These are phyloP conservation scores for Viridothelium virens DNA, from an alignment of 495 filamentous ascomycete species.

Conservation along the genomic window DNA sequence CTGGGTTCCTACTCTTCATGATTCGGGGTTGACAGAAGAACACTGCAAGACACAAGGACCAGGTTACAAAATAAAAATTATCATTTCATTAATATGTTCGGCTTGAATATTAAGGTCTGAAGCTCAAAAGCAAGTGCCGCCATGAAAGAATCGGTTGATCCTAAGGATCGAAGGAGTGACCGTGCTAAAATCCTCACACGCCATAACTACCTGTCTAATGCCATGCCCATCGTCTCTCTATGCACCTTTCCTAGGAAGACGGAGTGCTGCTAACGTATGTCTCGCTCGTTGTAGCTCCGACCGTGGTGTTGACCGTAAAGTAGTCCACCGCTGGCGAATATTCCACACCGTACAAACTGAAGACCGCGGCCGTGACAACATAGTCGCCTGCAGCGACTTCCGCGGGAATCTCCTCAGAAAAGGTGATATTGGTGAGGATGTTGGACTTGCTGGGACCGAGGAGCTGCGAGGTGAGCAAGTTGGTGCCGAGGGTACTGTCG, in stretches of 20 bases:
- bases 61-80: neutral
- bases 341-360: constrained; percentile 14
- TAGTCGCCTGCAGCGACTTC: neutral
- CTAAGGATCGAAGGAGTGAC: neutral
- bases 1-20: too few species aligned
- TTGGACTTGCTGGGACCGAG: constrained; percentile 21
- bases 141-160: neutral
- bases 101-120: neutral
- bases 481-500: constrained; percentile 16
- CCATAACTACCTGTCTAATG: neutral
- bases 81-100: neutral
- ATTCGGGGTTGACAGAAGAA: neutral
- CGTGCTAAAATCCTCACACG: neutral
- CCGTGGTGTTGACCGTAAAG: neutral
- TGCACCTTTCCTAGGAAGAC: neutral
- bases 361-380: constrained; percentile 13
- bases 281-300: neutral
- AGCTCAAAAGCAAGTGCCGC: neutral
- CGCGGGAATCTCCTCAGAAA: constrained; percentile 5
- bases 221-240: too few species aligned
- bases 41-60: neutral
- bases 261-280: constrained; percentile 2
- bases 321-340: constrained; percentile 7
- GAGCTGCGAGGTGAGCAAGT: constrained; percentile 15
- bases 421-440: constrained; percentile 17